Evolutionary conservation across 2,329 filamentous ascomycete genomes (phyloP).

Genomic region (Fusarium sp.): DNA sequence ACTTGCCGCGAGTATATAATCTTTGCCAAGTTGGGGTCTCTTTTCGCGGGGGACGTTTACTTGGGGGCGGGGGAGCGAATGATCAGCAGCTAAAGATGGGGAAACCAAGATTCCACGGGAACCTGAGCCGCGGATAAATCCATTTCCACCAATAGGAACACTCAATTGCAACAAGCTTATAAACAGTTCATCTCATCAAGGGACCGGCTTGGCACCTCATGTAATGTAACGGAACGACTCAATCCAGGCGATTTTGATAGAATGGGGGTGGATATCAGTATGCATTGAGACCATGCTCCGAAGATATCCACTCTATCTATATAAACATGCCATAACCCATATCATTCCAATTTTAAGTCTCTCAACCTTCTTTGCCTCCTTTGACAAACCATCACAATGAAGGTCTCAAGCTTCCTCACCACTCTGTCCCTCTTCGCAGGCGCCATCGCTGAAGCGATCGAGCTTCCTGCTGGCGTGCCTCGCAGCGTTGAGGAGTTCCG

Average conservation of each 20-base stretch:
- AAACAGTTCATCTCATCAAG: not conserved
- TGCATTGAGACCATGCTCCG: constrained; percentile 21
- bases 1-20: constrained; percentile 1
- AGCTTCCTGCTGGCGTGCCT: constrained; percentile 43
- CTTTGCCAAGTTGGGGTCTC: constrained; percentile 17
- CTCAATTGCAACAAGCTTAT: constrained; percentile 22
- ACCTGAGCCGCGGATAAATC: constrained; percentile 32
- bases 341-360: not conserved
- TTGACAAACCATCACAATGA: constrained; percentile 32
- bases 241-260: not conserved
- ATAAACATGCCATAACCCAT: constrained; percentile 1
- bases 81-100: constrained; percentile 36
- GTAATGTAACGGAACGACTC: not conserved
- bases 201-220: not conserved
- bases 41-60: constrained; percentile 24
- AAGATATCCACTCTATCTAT: constrained; percentile 21
- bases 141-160: constrained; percentile 8
- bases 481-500: constrained; percentile 40
- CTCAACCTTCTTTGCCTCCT: not conserved
- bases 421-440: constrained; percentile 35
- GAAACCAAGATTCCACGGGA: constrained; percentile 40
- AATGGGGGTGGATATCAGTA: constrained; percentile 7
- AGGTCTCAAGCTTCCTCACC: constrained; percentile 38
- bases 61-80: constrained; percentile 35
- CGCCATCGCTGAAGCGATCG: constrained; percentile 34